Percentiles rank a stretch among this genome's conserved stretches.
Evolutionary conservation across 129 eudicot genomes (phyloP).

Genomic region (Flaveria ramosissima): DNA sequence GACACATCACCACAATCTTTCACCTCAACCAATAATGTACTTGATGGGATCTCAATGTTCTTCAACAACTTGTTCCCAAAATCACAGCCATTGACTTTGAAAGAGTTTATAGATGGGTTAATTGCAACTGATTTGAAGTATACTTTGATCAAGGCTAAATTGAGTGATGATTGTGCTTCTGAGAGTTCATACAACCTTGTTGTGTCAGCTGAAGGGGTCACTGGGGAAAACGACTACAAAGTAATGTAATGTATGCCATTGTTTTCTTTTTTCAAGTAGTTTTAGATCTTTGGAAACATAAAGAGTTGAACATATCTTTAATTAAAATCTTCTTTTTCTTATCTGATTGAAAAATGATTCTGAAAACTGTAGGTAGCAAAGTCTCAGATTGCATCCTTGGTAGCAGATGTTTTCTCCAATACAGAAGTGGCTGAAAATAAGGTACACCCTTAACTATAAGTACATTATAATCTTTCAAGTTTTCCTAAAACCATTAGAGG

Average conservation of each 20-base stretch:
- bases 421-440: conserved; percentile 84
- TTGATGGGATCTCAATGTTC: conserved; percentile 71
- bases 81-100: conserved; percentile 59
- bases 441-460: conserved; percentile 37
- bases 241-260: conserved; percentile 97
- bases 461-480: not conserved
- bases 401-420: conserved; percentile 81
- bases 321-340: not conserved
- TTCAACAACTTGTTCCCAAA: conserved; percentile 72
- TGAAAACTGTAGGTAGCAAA: conserved; percentile 53
- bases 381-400: conserved; percentile 75
- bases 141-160: conserved; percentile 72
- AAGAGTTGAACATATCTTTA: conserved; percentile 1
- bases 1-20: conserved; percentile 48
- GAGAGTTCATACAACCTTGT: conserved; percentile 82
- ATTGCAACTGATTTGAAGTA: conserved; percentile 71
- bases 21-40: conserved; percentile 67
- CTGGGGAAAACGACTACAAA: conserved; percentile 85
- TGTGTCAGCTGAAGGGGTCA: conserved; percentile 76
- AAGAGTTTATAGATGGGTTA: conserved; percentile 64
- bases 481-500: not conserved
- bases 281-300: conserved; percentile 15
- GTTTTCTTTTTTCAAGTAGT: conserved; percentile 33
- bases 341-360: conserved; percentile 6
- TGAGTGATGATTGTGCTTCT: conserved; percentile 61